phyloP scores from a whole-genome alignment of 2,329 filamentous ascomycete species.

The Apiospora marii region DNA sequence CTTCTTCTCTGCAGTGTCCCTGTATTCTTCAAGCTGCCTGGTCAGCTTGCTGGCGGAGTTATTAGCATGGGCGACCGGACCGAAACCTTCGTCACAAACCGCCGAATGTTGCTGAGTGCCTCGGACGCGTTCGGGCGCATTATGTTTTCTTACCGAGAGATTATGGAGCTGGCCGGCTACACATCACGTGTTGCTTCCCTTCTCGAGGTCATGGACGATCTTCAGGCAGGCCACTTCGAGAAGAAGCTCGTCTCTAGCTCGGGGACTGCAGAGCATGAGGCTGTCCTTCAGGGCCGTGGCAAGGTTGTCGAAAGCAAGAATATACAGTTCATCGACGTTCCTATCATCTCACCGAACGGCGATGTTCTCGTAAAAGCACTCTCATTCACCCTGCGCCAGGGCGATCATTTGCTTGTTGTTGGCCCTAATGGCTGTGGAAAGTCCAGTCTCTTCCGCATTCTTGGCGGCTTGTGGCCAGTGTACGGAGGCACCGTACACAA shows the following conservation, averaged over 20 bases:
- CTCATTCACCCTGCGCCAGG: slow-evolving; percentile 85
- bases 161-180: slow-evolving; percentile 94
- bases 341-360: slow-evolving; percentile 96
- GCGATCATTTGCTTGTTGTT: slow-evolving; percentile 92
- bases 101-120: slow-evolving; percentile 88
- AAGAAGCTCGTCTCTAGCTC: slow-evolving; percentile 96
- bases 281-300: slow-evolving; percentile 83
- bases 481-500: slow-evolving; percentile 95
- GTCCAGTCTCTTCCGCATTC: slow-evolving; percentile 92
- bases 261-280: slow-evolving; percentile 80
- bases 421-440: slow-evolving; percentile 98
- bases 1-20: slow-evolving; percentile 92
- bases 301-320: slow-evolving; percentile 76
- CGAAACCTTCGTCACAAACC: slow-evolving; percentile 89
- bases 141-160: slow-evolving; percentile 98
- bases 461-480: slow-evolving; percentile 96
- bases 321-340: slow-evolving; percentile 62
- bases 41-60: slow-evolving; percentile 56
- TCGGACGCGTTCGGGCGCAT: slow-evolving; percentile 95
- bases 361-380: slow-evolving; percentile 88
- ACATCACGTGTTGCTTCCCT: slow-evolving; percentile 91
- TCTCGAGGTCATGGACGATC: slow-evolving; percentile 93
- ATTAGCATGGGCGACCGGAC: slow-evolving; percentile 75
- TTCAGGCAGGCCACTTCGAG: slow-evolving; percentile 88
- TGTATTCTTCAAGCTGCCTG: slow-evolving; percentile 93